Base-by-base conservation (phyloP, 331 rosid genomes). In the Phaseolus coccineus region DNA sequence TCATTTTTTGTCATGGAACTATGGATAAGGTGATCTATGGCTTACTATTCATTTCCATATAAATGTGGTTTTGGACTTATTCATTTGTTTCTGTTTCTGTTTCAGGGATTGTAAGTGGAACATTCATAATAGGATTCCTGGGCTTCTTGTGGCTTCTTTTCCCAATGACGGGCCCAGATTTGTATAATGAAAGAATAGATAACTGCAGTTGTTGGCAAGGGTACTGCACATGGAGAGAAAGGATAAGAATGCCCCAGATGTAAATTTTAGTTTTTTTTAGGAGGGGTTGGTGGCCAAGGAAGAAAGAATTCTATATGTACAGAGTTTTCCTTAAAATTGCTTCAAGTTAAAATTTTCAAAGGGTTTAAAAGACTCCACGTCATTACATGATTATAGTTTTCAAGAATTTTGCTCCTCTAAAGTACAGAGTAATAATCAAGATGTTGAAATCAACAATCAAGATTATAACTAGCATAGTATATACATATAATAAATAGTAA, bases 181-280 rank as follows among this genome's bases (percentile, higher is more conserved):
- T 96, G 88, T 96, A 89, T 76, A 93, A 89, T 72, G 88, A 90
- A 73, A 89, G 87, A 79, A 84, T 90, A 30, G 82, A 90, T 76
- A 83, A 81, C 75, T 93, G 99, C 89, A 89, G 89, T 74, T 91
- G 98, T 81, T 96, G 99, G 98, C 96, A 93, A 61, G 89, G 92
- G 67, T 90, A 83, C 86, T 96, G 99, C 83, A 88, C 92, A 56
- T 91, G 96, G 90, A 74, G 64, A 50, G 83, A 77, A 80, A 71
- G 25, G 76, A 63, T 64, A 58, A 8, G 37, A 51, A 65, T 57
- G 33, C 68, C 83, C 50, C 31, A 46, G 39, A 69, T 71, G 77
- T 78, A 78, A 81, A 42, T 76, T 33, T 71, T 9, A 66, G n/a
- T 37, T 8, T 64, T 2, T 42, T 37, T 65, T 35, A 10, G 47